Base-by-base conservation (phyloP, 345 rosid genomes). In the Theobroma cacao region DNA sequence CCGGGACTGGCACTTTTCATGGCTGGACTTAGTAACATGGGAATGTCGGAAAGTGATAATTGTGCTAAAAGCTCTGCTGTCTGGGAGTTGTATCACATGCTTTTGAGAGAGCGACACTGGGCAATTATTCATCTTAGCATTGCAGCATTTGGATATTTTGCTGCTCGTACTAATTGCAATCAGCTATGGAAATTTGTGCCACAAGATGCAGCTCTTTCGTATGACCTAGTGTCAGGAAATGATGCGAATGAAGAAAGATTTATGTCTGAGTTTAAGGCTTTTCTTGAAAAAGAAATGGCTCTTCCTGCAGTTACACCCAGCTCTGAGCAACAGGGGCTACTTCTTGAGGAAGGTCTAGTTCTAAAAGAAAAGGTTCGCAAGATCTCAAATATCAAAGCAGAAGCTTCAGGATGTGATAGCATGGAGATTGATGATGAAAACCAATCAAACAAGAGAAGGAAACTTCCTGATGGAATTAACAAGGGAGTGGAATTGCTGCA, bases 131-230 rank as follows among this genome's bases (percentile, higher is more conserved):
- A 96, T 89, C 86, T 91, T 63, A 90, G 95, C 17, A 66, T 94
- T 9, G 83, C 87, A 56, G 88, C 97, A 47, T 96, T 94, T 77
- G 99, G 98, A 36, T 82, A 91, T 80, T 95, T 95, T 77, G 91
- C 98, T 48, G 91, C 93, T 30, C 93, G 91, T 79, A 90, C 97
- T 41, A 68, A 86, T 72, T 94, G 99, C 87, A 87, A 83, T 81
- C 86, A 92, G 81, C 87, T 96, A 28, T 96, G 99, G 98, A 89
- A 87, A 84, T 94, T 96, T 82, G 89, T 96, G 73, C 98, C 96
- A 0, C 89, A 87, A 43, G 85, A 90, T 78, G 98, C 98, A 5
- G 91, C 98, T 63, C 93, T 96, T 78, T 88, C 97, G 7, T 94
- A 89, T 26, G 99, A 93, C 61, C 24, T 86, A 55, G 73, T 20